These are phyloP conservation scores for Blastobotrys robertii DNA, from an alignment of 805 yeast genomes.

Conservation along the genomic window DNA sequence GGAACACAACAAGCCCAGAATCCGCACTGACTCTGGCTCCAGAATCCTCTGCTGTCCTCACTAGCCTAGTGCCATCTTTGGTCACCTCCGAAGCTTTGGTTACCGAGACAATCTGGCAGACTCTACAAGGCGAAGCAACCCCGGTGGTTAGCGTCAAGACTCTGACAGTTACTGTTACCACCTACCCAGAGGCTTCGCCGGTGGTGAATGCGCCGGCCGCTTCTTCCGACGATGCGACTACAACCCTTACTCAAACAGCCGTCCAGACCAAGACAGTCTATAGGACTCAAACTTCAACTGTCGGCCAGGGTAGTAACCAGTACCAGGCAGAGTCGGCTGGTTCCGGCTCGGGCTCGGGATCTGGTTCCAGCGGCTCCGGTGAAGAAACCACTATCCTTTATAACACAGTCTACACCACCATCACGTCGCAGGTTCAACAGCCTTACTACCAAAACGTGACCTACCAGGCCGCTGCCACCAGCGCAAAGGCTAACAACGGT, in stretches of 20 bases:
- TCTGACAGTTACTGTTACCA: slow-evolving; percentile 5
- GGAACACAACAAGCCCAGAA: too few relatives aligned
- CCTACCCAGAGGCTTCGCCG: slow-evolving; percentile 4
- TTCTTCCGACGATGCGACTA: too few relatives aligned
- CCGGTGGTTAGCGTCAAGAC: neutral
- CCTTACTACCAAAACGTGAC: slow-evolving; percentile 2
- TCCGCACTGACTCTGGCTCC: too few relatives aligned
- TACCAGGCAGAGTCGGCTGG: neutral
- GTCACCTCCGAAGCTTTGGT: too few relatives aligned
- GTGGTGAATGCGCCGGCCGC: neutral
- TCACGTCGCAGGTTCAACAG: slow-evolving; percentile 1
- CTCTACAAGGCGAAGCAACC: too few relatives aligned
- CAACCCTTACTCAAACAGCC: too few relatives aligned
- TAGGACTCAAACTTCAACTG: too few relatives aligned
- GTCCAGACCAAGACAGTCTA: too few relatives aligned
- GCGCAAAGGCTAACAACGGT: slow-evolving; percentile 1
- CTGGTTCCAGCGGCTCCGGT: neutral
- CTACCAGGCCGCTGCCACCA: neutral
- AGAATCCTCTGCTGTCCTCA: too few relatives aligned
- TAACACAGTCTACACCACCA: neutral
- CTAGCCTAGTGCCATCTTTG: too few relatives aligned
- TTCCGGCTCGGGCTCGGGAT: neutral
- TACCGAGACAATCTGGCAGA: too few relatives aligned
- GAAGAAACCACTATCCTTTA: neutral
- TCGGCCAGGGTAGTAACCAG: too few relatives aligned